These are phyloP conservation scores for Pseudopyrenochaeta lycopersici DNA, from an alignment of 2,329 filamentous ascomycete species.

Conservation along the genomic window DNA sequence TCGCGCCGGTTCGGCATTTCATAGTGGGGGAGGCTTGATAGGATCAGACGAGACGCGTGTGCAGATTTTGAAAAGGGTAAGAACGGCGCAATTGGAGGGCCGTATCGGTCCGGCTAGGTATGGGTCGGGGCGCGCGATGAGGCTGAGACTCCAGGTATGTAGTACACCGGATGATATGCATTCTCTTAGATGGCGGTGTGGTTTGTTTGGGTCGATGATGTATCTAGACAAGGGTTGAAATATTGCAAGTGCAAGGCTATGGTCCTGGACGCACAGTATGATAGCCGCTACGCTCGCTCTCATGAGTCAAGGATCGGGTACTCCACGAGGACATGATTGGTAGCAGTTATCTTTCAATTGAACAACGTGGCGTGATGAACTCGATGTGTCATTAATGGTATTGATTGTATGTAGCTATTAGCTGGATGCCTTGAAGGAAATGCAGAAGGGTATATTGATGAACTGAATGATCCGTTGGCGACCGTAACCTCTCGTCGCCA, in stretches of 20 bases:
- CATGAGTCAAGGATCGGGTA: neutral
- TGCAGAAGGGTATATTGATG: conserved; percentile 16
- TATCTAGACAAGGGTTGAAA: neutral
- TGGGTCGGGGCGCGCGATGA: neutral
- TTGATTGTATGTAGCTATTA: conserved; percentile 6
- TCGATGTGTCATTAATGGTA: conserved; percentile 4
- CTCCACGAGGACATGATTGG: too few species aligned
- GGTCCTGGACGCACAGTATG: neutral
- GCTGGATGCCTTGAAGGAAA: conserved; percentile 7
- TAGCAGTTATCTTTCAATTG: neutral
- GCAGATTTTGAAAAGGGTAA: neutral
- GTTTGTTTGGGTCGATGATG: neutral
- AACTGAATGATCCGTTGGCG: neutral
- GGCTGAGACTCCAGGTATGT: neutral
- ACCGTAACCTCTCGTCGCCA: conserved; percentile 1
- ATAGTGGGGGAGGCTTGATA: neutral
- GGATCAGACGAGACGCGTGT: neutral
- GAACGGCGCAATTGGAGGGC: neutral
- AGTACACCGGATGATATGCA: neutral
- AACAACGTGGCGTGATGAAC: neutral
- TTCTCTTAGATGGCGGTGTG: neutral
- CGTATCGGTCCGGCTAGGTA: neutral
- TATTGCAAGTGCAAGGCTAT: neutral
- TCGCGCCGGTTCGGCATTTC: neutral
- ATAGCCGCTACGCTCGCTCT: neutral